Conservation (phyloP, 2,329 filamentous ascomycete species). For the Scopulariopsis brevicaulis region DNA sequence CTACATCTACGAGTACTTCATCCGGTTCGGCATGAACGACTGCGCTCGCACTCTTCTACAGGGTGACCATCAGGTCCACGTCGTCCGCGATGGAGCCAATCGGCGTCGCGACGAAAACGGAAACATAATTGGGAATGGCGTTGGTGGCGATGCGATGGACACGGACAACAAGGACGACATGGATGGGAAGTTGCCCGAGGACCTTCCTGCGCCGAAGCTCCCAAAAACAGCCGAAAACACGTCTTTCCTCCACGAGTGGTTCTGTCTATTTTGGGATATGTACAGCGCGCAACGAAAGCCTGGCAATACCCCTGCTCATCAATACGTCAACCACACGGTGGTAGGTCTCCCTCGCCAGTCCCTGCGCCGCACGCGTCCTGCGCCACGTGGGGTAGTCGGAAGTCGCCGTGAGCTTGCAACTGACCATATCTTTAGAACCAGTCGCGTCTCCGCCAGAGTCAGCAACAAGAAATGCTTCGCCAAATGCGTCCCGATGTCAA, state of each 20-base stretch:
- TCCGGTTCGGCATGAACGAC: constrained; percentile 75
- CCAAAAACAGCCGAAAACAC: constrained; percentile 54
- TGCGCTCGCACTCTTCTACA: constrained; percentile 66
- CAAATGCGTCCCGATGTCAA: constrained; percentile 53
- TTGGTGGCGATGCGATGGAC: constrained; percentile 67
- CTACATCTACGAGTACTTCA: constrained; percentile 85
- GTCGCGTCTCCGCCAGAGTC: constrained; percentile 61
- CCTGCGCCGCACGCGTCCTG: constrained; percentile 4
- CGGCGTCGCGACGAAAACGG: constrained; percentile 56
- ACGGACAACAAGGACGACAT: constrained; percentile 72
- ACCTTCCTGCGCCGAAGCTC: constrained; percentile 66
- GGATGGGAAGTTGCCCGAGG: constrained; percentile 62
- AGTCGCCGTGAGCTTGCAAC: constrained; percentile 5
- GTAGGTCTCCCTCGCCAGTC: constrained; percentile 33
- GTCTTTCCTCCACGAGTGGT: constrained; percentile 96
- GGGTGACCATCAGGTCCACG: constrained; percentile 54
- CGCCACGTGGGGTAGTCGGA: constrained; percentile 1
- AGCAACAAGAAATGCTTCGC: constrained; percentile 68
- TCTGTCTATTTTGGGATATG: constrained; percentile 94
- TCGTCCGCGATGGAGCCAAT: constrained; percentile 58
- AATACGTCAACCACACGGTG: constrained; percentile 76
- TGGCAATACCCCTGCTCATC: constrained; percentile 50
- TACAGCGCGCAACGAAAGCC: constrained; percentile 72
- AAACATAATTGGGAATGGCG: constrained; percentile 51
- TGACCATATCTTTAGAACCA: constrained; percentile 38